A percentile compares a stretch with the other conserved stretches of the same genome.
These are phyloP conservation scores for Aspergillus olivimuriae DNA, from an alignment of 495 filamentous ascomycete species.

Conservation along the genomic window DNA sequence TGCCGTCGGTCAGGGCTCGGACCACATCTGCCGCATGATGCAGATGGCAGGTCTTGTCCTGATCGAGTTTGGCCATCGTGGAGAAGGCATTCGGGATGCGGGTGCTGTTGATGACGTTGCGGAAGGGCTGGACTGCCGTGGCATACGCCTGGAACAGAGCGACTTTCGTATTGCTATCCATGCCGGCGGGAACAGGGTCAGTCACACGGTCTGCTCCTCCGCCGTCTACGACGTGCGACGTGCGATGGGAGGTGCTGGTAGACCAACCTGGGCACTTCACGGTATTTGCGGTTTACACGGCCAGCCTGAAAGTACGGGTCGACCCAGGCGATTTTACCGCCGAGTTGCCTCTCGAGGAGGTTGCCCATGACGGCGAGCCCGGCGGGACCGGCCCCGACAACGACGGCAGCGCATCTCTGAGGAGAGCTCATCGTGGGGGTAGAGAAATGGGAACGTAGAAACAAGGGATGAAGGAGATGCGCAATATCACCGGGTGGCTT, in stretches of 20 bases:
- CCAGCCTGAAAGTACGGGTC: conserved; percentile 48
- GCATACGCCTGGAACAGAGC: conserved; percentile 46
- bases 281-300: conserved; percentile 46
- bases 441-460: neutral
- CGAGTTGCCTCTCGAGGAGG: conserved; percentile 45
- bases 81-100: conserved; percentile 45
- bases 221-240: no score
- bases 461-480: conserved; percentile 5
- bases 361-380: conserved; percentile 53
- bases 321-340: conserved; percentile 45
- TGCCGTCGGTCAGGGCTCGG: conserved; percentile 41
- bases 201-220: no score
- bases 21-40: conserved; percentile 49
- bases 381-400: conserved; percentile 52
- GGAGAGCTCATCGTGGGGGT: conserved; percentile 21
- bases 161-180: conserved; percentile 44
- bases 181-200: neutral
- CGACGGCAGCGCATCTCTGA: conserved; percentile 42
- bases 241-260: no score
- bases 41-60: conserved; percentile 47
- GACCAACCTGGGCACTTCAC: conserved; percentile 51
- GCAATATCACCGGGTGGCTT: neutral
- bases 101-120: conserved; percentile 38
- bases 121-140: conserved; percentile 42
- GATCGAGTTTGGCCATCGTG: conserved; percentile 45